Evolutionary conservation across 768 basidiomycete genomes (phyloP), one percentile per base, ranked within the genome.

Genomic region (Lentinula guzmanii): DNA sequence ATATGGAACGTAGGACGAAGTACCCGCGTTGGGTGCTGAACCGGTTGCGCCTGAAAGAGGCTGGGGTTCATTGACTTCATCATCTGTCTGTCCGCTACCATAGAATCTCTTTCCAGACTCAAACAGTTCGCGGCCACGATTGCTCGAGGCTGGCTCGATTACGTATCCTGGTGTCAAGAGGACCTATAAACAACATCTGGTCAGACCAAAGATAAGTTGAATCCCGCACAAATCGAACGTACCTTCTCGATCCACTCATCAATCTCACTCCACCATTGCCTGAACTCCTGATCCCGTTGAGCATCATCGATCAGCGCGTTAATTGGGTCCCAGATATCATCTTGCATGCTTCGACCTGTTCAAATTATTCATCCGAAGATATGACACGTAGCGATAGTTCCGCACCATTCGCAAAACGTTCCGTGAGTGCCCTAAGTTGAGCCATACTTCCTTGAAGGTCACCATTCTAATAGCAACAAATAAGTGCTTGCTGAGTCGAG

Each of bases 141-240:
- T 78, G 67, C 84, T 85, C 67, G 86, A 92, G 35, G 83, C 80
- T 0, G 89, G 86, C 57, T 92, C 86, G n/a, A 98, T 79, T 34
- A 98, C 84, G 68, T 86, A 98, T 13, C 94, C 94, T 0, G 89
- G 81, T 61, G 95, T 87, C 56, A 96, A 79, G 4, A 96, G 77
- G 2, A 88, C 76, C 84, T 87, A 63, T 64, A 15, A 62, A 31
- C 37, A 37, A 52, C 0, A n/a, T 39, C 24, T 28, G 21, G 21
- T 28, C 28, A 28, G 28, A 28, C 28, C 28, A 28, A 4, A n/a
- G n/a, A n/a, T n/a, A n/a, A 28, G 3, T 2, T 28, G 0, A 4
- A 3, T 28, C 28, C 28, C 3, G 28, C 28, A 1, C 2, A 24
- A 31, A 8, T 7, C 15, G 33, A 51, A 68, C 76, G 2, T 16